Conservation (phyloP, 2,329 filamentous ascomycete species). For the Aurifilum marmelostoma region DNA sequence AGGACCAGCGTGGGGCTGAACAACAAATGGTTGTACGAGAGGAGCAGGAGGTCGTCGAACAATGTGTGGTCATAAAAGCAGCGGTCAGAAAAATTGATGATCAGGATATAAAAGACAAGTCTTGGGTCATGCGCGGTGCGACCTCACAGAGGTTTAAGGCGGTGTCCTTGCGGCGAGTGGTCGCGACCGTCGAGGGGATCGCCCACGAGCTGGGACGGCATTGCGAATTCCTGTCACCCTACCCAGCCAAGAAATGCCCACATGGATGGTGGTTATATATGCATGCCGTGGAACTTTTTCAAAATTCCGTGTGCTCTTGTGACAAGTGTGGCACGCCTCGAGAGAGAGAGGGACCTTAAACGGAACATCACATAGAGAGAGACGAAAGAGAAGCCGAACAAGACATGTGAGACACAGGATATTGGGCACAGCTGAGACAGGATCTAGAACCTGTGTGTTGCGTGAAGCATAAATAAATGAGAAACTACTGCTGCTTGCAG, state of each 20-base stretch:
- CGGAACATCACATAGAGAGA: neutral
- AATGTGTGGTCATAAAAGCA: slow-evolving; percentile 41
- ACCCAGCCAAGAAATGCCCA: neutral
- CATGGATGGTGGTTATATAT: neutral
- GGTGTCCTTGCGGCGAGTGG: neutral
- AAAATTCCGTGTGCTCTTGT: neutral
- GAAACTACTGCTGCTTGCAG: neutral
- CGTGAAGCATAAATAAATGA: neutral
- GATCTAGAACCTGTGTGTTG: neutral
- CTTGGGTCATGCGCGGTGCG: neutral
- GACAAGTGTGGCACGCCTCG: neutral
- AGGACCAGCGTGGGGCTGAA: slow-evolving; percentile 78
- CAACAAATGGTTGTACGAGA: slow-evolving; percentile 95
- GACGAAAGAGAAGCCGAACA: neutral
- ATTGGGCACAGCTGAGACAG: neutral
- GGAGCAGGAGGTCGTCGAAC: slow-evolving; percentile 62
- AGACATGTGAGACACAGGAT: neutral
- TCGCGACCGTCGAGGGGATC: too few relatives aligned
- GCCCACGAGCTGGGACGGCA: neutral
- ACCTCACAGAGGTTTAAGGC: neutral
- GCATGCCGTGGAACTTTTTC: neutral
- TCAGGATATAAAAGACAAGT: neutral
- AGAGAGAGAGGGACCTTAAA: neutral
- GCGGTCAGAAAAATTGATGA: neutral
- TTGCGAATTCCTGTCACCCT: neutral